Evolutionary conservation across 2,329 filamentous ascomycete genomes (phyloP), one percentile per base, ranked within the genome.

Genomic region (Cladosporium cucumerinum): DNA sequence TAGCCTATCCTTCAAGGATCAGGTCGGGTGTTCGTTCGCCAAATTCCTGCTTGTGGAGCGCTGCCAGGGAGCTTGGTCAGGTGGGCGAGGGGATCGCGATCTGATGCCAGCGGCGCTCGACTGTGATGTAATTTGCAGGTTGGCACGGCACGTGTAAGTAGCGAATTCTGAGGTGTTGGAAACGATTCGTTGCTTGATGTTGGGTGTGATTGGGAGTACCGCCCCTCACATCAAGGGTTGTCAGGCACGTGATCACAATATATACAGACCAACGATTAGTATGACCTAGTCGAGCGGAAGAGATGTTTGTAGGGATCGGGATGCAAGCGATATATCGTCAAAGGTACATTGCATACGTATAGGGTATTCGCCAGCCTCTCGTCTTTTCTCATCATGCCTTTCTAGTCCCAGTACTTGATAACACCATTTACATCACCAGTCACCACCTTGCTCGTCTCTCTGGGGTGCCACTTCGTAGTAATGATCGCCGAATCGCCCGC

Each of bases 401-500:
- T 21, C 67, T 68, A 98, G 84, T 98, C 95, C 92, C 93, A 98
- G 77, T 94, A 94, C 77, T 90, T 91, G 67, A 99, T 92, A 54
- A 89, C 83, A 5, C 95, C 94, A 72, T 97, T 92, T 78, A 96
- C 79, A 23, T 95, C 95, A 14, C 93, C 96, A 32, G 93, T 96
- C 1, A 89, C 91, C 39, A 98, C 88, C 83, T 97, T 97, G 75
- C 90, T 95, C 21, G 90, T 95, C 83, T 99, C 95, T 79, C 97
- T 91, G n/a, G 94, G 93, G 78, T 98, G 93, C 94, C 95, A 99
- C 76, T 91, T 90, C 65, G 95, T 86, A 70, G 89, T 91, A n/a
- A 92, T 92, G 63, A 97, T 84, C 5, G 93, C 87, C 61, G 89
- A 86, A 63, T 92, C 93, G 66, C 91, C 88, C 26, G 92, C 93